Evolutionary conservation across 2,329 filamentous ascomycete genomes (phyloP).

Genomic region (Aspergillus pseudoglaucus): DNA sequence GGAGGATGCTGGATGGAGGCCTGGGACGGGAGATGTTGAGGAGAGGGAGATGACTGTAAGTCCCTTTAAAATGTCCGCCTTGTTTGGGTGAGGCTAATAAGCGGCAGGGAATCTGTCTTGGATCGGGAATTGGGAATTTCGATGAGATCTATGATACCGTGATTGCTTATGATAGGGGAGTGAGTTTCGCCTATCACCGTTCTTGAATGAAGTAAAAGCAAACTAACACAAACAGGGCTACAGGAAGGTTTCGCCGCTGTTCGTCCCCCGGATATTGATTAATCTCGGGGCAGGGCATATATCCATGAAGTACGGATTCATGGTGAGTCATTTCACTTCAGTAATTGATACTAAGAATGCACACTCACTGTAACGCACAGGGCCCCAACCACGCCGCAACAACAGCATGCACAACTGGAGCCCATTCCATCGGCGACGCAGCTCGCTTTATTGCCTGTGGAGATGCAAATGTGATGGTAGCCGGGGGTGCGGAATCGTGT

Average conservation of each 20-base stretch:
- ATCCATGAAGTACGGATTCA: slow-evolving; percentile 84
- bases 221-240: slow-evolving; percentile 59
- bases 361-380: slow-evolving; percentile 24
- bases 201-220: not conserved
- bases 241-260: slow-evolving; percentile 84
- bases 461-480: slow-evolving; percentile 90
- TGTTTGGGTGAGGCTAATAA: not conserved
- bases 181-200: slow-evolving; percentile 37
- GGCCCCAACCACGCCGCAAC: slow-evolving; percentile 90
- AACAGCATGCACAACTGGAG: slow-evolving; percentile 92
- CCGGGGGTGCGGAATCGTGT: slow-evolving; percentile 91
- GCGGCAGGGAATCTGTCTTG: slow-evolving; percentile 74
- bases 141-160: slow-evolving; percentile 85
- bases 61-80: too few species aligned
- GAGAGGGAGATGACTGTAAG: slow-evolving; percentile 68
- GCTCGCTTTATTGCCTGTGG: slow-evolving; percentile 86
- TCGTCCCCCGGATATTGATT: slow-evolving; percentile 87
- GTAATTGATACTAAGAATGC: too few species aligned
- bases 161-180: slow-evolving; percentile 65
- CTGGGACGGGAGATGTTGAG: slow-evolving; percentile 43
- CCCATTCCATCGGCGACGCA: slow-evolving; percentile 90
- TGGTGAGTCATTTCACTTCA: slow-evolving; percentile 30
- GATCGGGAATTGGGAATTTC: slow-evolving; percentile 91
- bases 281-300: slow-evolving; percentile 93
- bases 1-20: slow-evolving; percentile 70